These are phyloP conservation scores for Trichomonas tenax DNA, from an alignment of 208 protist species.

Conservation along the genomic window DNA sequence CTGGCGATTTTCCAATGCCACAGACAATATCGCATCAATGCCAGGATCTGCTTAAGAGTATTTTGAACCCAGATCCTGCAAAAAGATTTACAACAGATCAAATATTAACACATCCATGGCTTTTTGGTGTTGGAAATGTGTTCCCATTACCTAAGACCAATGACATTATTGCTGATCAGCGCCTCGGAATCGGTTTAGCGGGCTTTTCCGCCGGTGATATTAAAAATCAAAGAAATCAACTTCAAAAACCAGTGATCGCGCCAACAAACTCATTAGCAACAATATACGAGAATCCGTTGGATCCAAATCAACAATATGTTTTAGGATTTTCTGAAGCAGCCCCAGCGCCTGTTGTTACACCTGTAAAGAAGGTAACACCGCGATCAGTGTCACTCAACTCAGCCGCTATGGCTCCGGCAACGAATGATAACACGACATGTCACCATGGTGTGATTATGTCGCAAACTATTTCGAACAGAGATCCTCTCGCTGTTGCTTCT, in stretches of 20 bases:
- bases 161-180: neutral
- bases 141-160: neutral
- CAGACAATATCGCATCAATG: neutral
- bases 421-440: neutral
- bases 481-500: neutral
- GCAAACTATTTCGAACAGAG: neutral
- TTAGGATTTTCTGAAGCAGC: neutral
- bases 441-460: neutral
- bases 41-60: neutral
- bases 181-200: neutral
- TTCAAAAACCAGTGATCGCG: neutral
- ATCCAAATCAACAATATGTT: neutral
- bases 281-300: neutral
- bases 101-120: slow-evolving; percentile 3
- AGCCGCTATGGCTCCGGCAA: neutral
- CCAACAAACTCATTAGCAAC: neutral
- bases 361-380: neutral
- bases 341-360: neutral
- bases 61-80: neutral
- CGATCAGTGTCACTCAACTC: neutral
- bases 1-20: neutral
- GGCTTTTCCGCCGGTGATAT: neutral
- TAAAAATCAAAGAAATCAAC: neutral
- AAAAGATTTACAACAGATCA: neutral
- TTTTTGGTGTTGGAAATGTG: neutral